These are phyloP conservation scores for Dendrocalamus latiflorus DNA, from an alignment of 202 grass and related monocot species.

Conservation along the genomic window DNA sequence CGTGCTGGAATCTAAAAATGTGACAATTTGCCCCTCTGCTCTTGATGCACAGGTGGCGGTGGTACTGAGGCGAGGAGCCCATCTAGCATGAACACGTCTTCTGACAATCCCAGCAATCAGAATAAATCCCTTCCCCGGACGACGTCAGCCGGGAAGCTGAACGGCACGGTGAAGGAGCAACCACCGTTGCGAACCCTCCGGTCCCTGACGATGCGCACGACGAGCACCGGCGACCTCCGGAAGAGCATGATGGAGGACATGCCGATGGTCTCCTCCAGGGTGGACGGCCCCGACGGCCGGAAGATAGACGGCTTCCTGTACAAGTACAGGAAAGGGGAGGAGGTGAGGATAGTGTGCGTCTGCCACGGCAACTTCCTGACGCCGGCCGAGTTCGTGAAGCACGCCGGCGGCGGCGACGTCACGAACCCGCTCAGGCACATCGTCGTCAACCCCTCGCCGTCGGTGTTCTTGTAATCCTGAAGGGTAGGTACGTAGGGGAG, in stretches of 20 bases:
- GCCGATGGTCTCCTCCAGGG: conserved; percentile 82
- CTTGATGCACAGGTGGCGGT: conserved; percentile 4
- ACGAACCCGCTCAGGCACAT: conserved; percentile 81
- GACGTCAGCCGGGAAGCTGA: not conserved
- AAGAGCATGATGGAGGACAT: conserved; percentile 88
- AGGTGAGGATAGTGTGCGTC: conserved; percentile 92
- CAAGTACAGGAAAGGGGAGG: conserved; percentile 69
- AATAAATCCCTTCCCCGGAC: conserved; percentile 4
- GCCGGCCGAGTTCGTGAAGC: conserved; percentile 77
- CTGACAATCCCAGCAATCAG: not conserved
- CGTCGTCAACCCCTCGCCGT: conserved; percentile 51
- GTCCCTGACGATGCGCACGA: conserved; percentile 39
- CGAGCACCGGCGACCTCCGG: conserved; percentile 51
- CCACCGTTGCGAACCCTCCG: conserved; percentile 29
- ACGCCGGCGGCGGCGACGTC: conserved; percentile 77
- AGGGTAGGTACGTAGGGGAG: not conserved
- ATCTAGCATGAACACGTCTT: conserved; percentile 6
- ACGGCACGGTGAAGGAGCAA: not conserved
- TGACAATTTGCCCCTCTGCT: not conserved
- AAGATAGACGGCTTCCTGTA: conserved; percentile 89
- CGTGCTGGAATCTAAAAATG: conserved; percentile 1
- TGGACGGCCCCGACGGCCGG: conserved; percentile 45
- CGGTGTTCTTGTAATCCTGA: conserved; percentile 42
- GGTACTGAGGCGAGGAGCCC: not conserved
- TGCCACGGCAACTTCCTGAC: conserved; percentile 95